Base-by-base conservation (phyloP, 2,329 filamentous ascomycete species). In the Stemphylium beticola region DNA sequence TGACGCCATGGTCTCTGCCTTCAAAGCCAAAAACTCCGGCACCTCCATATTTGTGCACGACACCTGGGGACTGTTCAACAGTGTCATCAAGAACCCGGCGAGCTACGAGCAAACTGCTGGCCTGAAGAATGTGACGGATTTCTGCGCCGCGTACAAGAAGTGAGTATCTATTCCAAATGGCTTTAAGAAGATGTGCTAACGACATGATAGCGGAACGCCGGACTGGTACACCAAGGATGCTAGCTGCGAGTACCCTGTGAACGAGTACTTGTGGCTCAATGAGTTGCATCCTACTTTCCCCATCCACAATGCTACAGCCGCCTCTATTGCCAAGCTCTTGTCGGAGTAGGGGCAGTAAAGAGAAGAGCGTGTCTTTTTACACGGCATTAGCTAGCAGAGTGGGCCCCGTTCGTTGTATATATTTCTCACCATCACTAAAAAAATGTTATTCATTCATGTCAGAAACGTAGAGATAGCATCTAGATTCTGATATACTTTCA, bases 211-310 rank as follows among this genome's bases (percentile, higher is more conserved):
- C 55, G 77, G 76, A 3, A 75, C 77, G 1, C 67, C 74, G 2
- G 67, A 59, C 0, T 75, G 73, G 70, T 74, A 78, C 47, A 74
- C 74, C 1, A 71, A 68, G n/a, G 61, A 74, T 36, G 53, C 66
- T 15, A 78, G 75, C 42, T 88, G 86, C 66, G 76, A 77, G 1
- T 70, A 84, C 39, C 75, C 83, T 0, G 84, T 87, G 2, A 83
- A 87, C 65, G 74, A 87, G 72, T 88, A 87, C 67, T 82, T 88
- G 62, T 88, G 85, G 86, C 74, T 87, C 26, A 87, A 88, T 62
- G 77, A 71, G 34, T 68, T 88, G 59, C 86, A 88, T 65, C 86
- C 86, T n/a, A 88, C 85, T 0, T 85, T 82, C 66, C 80, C 84
- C 0, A 80, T 87, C 48, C 85, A 88, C 59, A 83, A 87, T 46